Percentiles rank a stretch among this genome's conserved stretches.
phyloP scores from a whole-genome alignment of 768 basidiomycete genomes.

The Termitomyces sp. region DNA sequence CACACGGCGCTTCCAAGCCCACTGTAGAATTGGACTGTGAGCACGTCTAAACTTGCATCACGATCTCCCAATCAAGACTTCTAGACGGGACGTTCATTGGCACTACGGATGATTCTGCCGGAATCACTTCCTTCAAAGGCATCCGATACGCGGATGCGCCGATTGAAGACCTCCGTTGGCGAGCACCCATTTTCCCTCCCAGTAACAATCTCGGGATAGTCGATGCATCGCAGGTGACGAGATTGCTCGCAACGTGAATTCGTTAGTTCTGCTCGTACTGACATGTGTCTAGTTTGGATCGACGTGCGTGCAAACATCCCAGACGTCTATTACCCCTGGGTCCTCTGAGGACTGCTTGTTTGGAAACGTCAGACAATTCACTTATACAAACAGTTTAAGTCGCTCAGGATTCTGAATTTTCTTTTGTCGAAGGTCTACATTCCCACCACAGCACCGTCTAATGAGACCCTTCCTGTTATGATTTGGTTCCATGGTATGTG shows the following conservation, averaged over 20 bases:
- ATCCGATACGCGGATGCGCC: slow-evolving; percentile 40
- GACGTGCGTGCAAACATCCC: slow-evolving; percentile 27
- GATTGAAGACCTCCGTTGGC: slow-evolving; percentile 33
- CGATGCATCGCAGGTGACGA: slow-evolving; percentile 26
- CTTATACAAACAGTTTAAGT: background rate
- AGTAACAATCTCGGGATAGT: slow-evolving; percentile 29
- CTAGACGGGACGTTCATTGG: slow-evolving; percentile 29
- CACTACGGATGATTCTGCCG: slow-evolving; percentile 19
- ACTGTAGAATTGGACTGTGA: slow-evolving; percentile 2
- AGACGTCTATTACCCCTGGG: slow-evolving; percentile 19
- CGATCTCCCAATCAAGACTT: background rate
- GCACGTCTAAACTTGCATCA: background rate
- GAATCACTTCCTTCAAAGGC: slow-evolving; percentile 31
- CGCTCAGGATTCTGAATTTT: background rate
- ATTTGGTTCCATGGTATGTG: slow-evolving; percentile 36
- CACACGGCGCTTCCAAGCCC: background rate
- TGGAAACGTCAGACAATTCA: slow-evolving; percentile 26
- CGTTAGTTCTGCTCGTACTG: background rate
- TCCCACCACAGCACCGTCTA: slow-evolving; percentile 18
- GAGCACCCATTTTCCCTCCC: slow-evolving; percentile 32
- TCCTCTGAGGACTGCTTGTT: slow-evolving; percentile 39
- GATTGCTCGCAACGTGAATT: background rate
- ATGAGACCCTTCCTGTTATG: slow-evolving; percentile 28
- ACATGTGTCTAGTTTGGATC: slow-evolving; percentile 23
- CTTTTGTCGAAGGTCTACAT: slow-evolving; percentile 25